phyloP scores from a whole-genome alignment of 352 stramenopile genomes.

The Sclerospora graminicola region DNA sequence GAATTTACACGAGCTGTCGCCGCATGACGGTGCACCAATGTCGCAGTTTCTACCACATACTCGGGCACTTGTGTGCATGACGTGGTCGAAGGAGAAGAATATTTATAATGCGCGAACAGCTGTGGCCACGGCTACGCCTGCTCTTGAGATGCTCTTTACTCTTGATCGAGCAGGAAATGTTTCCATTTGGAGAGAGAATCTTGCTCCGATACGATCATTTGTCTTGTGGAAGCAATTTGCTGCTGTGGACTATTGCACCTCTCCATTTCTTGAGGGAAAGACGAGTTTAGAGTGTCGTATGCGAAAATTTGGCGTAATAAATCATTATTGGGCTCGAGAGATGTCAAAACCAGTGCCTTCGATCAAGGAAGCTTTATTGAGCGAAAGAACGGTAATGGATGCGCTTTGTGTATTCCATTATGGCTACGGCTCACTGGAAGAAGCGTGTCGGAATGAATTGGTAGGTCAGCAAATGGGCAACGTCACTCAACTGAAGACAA shows the following conservation, averaged over 20 bases:
- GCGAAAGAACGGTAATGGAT: constrained; percentile 56
- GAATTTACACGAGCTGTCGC: constrained; percentile 37
- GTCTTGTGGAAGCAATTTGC: constrained; percentile 56
- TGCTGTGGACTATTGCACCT: constrained; percentile 25
- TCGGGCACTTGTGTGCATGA: constrained; percentile 38
- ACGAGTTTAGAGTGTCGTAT: constrained; percentile 5
- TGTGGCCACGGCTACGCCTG: constrained; percentile 7
- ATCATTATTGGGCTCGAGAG: constrained; percentile 31
- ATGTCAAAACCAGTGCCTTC: constrained; percentile 11
- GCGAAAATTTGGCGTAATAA: constrained; percentile 22
- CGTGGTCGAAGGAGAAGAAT: constrained; percentile 50
- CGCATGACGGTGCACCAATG: constrained; percentile 39
- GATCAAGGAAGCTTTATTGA: constrained; percentile 50
- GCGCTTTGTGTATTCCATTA: constrained; percentile 68
- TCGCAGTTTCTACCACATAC: constrained; percentile 53
- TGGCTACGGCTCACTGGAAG: constrained; percentile 42
- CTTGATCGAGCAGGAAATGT: constrained; percentile 52
- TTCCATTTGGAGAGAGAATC: constrained; percentile 70
- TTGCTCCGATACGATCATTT: constrained; percentile 39
- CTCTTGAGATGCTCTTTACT: constrained; percentile 66
- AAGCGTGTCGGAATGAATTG: constrained; percentile 42
- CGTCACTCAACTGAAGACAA: constrained; percentile 45
- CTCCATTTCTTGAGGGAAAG: constrained; percentile 5
- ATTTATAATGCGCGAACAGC: constrained; percentile 29
- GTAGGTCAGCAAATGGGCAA: constrained; percentile 61